These are phyloP conservation scores for Astrephomene gubernaculifera DNA, from an alignment of 139 green algal genomes.

Conservation along the genomic window DNA sequence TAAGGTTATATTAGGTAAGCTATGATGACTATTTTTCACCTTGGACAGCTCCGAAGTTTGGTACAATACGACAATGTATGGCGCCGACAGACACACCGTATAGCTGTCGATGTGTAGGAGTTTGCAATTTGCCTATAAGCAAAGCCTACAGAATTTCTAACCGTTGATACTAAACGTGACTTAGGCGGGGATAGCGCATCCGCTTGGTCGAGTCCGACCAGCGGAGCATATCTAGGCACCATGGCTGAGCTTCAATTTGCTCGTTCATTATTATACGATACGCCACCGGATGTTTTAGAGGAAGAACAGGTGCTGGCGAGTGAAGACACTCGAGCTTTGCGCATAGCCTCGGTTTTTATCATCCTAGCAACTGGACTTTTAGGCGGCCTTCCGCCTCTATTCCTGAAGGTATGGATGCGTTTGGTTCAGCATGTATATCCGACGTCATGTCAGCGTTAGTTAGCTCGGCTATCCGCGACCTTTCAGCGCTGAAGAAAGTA, in stretches of 20 bases:
- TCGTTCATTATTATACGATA: background rate
- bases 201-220: too few relatives aligned
- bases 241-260: background rate
- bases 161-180: background rate
- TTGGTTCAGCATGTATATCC: background rate
- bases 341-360: slow-evolving; percentile 7
- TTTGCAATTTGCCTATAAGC: background rate
- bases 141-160: background rate
- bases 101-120: background rate
- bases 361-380: slow-evolving; percentile 5
- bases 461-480: background rate
- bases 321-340: background rate
- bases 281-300: background rate
- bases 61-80: background rate
- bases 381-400: background rate
- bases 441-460: background rate
- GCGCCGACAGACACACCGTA: background rate
- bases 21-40: too few relatives aligned
- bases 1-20: too few relatives aligned
- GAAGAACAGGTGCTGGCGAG: background rate
- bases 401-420: background rate
- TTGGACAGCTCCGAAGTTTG: slow-evolving; percentile 26
- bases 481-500: background rate
- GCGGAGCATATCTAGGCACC: too few relatives aligned
- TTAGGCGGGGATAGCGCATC: background rate